These are phyloP conservation scores for Lagerstroemia speciosa DNA, from an alignment of 345 rosid species.

Conservation along the genomic window DNA sequence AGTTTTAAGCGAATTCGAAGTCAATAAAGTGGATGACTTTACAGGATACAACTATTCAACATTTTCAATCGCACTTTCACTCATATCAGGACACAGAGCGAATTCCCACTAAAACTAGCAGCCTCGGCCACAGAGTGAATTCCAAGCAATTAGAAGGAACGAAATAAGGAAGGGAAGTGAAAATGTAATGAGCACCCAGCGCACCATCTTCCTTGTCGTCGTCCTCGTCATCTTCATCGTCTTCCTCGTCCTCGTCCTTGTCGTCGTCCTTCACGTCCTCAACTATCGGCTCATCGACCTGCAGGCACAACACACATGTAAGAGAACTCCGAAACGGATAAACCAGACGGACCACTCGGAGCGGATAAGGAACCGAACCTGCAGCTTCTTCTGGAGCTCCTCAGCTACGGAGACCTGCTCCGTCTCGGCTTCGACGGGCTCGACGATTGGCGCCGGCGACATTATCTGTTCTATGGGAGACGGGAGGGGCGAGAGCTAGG, in stretches of 20 bases:
- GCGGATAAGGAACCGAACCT: not conserved
- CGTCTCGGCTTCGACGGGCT: conserved; percentile 24
- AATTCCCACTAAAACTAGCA: not conserved
- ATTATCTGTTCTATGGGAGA: conserved; percentile 17
- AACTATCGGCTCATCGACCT: conserved; percentile 46
- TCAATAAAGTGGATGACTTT: not conserved
- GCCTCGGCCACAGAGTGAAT: not conserved
- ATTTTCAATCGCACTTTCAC: not conserved
- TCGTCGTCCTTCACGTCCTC: conserved; percentile 75
- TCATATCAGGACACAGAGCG: not conserved
- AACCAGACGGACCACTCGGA: not conserved
- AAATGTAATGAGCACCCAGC: conserved; percentile 28
- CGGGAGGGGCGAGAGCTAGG: not conserved
- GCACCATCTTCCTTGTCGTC: conserved; percentile 51
- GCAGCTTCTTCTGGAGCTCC: conserved; percentile 18
- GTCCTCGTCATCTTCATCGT: conserved; percentile 67
- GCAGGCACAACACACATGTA: not conserved
- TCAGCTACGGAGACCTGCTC: conserved; percentile 25
- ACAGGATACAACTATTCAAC: not conserved
- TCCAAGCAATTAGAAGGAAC: not conserved
- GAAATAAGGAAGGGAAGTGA: not conserved
- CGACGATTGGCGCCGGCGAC: conserved; percentile 56
- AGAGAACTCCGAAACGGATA: not conserved
- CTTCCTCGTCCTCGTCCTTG: conserved; percentile 52
- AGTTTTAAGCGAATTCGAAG: not conserved